A percentile compares a stretch with the other conserved stretches of the same genome.
Conservation (phyloP, 2,329 filamentous ascomycete species). For the Aspergillus transmontanensis region DNA sequence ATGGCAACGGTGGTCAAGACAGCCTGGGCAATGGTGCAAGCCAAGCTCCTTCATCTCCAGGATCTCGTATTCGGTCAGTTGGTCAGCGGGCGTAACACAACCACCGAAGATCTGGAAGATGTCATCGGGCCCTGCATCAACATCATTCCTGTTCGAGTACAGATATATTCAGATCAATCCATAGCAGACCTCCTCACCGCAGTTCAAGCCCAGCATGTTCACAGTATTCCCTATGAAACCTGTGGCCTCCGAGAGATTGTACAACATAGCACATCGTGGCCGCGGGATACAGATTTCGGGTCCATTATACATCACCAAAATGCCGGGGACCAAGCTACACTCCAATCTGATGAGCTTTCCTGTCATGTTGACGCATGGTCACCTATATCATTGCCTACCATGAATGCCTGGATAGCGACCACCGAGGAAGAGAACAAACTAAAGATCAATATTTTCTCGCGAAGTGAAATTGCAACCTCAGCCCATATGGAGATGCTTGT, state of each 20-base stretch:
- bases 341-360: too few species aligned
- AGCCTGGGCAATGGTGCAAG: conserved; percentile 60
- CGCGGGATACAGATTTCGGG: background rate
- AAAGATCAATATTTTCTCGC: too few species aligned
- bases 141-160: background rate
- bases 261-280: background rate
- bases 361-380: too few species aligned
- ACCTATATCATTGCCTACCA: too few species aligned
- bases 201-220: background rate
- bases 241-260: background rate
- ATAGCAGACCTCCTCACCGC: background rate
- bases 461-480: too few species aligned
- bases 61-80: conserved; percentile 62
- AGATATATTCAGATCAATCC: background rate
- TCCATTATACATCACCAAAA: background rate
- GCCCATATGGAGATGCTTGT: too few species aligned
- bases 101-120: conserved; percentile 33
- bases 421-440: too few species aligned
- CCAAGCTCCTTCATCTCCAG: conserved; percentile 50
- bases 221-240: background rate
- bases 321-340: background rate
- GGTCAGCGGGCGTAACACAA: conserved; percentile 51
- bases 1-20: conserved; percentile 55
- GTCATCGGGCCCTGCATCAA: conserved; percentile 26
- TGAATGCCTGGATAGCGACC: too few species aligned